Evolutionary conservation across 305 asterid species (phyloP).

Genomic region (Solanum hybrid): DNA sequence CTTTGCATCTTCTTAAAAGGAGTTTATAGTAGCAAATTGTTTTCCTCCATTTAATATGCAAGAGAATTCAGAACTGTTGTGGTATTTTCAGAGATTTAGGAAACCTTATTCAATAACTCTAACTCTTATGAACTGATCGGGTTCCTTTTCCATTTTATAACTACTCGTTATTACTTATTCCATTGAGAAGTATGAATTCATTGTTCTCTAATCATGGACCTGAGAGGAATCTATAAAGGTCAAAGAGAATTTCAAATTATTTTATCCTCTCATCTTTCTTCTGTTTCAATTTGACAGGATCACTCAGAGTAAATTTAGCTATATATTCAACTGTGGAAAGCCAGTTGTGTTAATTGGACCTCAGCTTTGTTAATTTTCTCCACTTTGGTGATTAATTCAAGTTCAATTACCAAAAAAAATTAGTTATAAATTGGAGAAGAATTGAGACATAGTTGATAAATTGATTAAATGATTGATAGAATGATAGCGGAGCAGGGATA

Average conservation of each 20-base stretch:
- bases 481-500: constrained; percentile 7
- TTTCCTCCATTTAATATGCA: background rate
- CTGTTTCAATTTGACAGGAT: background rate
- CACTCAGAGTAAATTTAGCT: background rate
- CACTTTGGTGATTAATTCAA: background rate
- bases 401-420: background rate
- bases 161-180: background rate
- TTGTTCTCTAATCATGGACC: background rate
- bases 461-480: background rate
- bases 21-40: background rate
- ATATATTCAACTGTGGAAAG: background rate
- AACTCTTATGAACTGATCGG: background rate
- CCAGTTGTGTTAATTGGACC: background rate
- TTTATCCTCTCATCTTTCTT: background rate
- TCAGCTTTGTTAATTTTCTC: background rate
- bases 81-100: background rate
- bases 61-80: background rate
- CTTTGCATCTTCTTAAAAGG: background rate
- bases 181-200: background rate
- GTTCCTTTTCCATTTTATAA: background rate
- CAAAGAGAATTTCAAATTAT: background rate
- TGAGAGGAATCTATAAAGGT: background rate
- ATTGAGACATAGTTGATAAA: background rate
- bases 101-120: background rate
- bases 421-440: background rate